Percentiles rank a stretch among this genome's conserved stretches.
Conservation (phyloP, 768 basidiomycete genomes). For the Austroboletus festivus region DNA sequence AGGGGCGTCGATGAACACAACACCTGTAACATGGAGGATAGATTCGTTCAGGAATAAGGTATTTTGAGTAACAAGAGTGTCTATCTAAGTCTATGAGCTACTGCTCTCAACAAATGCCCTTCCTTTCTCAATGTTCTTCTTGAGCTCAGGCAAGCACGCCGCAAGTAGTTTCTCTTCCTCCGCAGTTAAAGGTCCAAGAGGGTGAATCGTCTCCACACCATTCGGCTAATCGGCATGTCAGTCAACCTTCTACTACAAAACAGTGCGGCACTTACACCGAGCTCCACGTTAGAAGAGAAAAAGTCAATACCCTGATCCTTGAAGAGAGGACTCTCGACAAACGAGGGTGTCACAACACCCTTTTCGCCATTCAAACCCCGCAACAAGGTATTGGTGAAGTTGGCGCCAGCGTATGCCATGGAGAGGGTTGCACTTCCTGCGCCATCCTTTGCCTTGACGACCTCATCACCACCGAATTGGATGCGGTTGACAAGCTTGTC, state of each 20-base stretch:
- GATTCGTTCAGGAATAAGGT: constrained; percentile 18
- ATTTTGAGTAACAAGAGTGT: constrained; percentile 14
- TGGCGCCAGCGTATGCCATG: constrained; percentile 77
- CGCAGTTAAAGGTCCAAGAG: constrained; percentile 72
- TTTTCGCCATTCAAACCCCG: constrained; percentile 65
- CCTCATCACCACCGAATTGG: constrained; percentile 97
- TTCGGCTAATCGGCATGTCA: constrained; percentile 45
- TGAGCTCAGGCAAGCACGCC: constrained; percentile 86
- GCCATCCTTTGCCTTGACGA: constrained; percentile 96
- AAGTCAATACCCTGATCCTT: constrained; percentile 85
- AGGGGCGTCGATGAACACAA: constrained; percentile 40
- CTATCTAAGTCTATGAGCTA: constrained; percentile 29
- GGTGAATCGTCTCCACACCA: constrained; percentile 92
- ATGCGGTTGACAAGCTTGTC: constrained; percentile 86
- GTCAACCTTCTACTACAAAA: background rate
- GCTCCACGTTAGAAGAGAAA: constrained; percentile 93
- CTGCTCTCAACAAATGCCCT: constrained; percentile 68
- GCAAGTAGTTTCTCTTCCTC: constrained; percentile 85
- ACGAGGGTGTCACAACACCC: constrained; percentile 73
- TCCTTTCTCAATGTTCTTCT: constrained; percentile 99
- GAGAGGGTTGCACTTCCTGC: constrained; percentile 73
- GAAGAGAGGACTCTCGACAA: constrained; percentile 87
- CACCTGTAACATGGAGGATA: background rate
- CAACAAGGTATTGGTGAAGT: constrained; percentile 59
- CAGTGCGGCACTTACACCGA: constrained; percentile 61